Conservation (phyloP, 2,329 filamentous ascomycete genomes). For the Furcasterigmium furcatum region DNA sequence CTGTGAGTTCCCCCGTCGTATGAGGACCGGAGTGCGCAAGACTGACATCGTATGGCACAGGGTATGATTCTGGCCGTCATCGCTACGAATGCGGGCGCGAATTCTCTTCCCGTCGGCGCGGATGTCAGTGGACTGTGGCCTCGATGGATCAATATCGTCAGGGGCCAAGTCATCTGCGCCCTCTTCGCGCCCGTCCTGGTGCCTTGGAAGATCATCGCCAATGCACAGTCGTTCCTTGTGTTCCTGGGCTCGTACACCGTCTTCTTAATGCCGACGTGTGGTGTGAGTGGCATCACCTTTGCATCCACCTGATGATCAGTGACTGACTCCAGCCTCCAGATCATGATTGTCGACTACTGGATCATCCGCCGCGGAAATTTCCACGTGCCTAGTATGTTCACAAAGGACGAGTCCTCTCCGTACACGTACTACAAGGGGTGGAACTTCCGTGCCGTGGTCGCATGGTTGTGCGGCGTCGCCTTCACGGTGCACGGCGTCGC, state of each 20-base stretch:
- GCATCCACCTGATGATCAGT: background rate
- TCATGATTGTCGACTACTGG: slow-evolving; percentile 30
- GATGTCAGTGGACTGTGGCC: slow-evolving; percentile 25
- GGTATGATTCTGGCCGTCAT: slow-evolving; percentile 13
- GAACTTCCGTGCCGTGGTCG: slow-evolving; percentile 17
- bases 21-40: too few relatives aligned
- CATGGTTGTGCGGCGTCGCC: slow-evolving; percentile 15
- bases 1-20: slow-evolving; percentile 12
- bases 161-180: slow-evolving; percentile 24
- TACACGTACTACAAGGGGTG: slow-evolving; percentile 26
- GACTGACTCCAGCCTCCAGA: slow-evolving; percentile 13
- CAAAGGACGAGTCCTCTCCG: slow-evolving; percentile 13
- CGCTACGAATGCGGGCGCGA: slow-evolving; percentile 19
- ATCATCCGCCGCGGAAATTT: slow-evolving; percentile 27
- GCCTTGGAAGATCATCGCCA: slow-evolving; percentile 23
- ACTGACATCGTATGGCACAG: too few relatives aligned
- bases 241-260: slow-evolving; percentile 20
- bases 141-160: slow-evolving; percentile 23
- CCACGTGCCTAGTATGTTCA: slow-evolving; percentile 23
- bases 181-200: slow-evolving; percentile 25
- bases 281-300: slow-evolving; percentile 4
- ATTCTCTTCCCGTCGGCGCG: slow-evolving; percentile 25
- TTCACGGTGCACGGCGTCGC: slow-evolving; percentile 20
- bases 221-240: slow-evolving; percentile 15
- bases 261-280: slow-evolving; percentile 28